Evolutionary conservation across 257 asterid species (phyloP).

Genomic region (Forsythia viridissima): DNA sequence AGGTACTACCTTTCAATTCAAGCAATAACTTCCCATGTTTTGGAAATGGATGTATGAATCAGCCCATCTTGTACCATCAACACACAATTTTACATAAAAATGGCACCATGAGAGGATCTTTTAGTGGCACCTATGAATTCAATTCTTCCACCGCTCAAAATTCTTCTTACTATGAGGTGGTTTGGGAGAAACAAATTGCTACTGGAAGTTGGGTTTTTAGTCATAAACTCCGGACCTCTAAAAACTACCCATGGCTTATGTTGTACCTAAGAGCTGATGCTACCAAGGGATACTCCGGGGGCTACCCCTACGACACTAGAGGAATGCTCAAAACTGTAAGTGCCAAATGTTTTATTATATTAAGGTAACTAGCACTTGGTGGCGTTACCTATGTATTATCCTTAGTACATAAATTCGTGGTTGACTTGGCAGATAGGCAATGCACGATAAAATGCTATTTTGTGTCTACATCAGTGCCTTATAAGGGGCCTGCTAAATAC

Average conservation of each 20-base stretch:
- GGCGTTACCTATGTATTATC: too few species aligned
- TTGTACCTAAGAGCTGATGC: constrained; percentile 77
- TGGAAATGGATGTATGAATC: constrained; percentile 72
- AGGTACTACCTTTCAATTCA: constrained; percentile 47
- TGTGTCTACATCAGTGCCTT: too few species aligned
- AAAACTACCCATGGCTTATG: constrained; percentile 75
- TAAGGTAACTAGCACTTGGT: too few species aligned
- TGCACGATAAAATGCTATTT: not conserved
- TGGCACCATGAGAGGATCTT: constrained; percentile 49
- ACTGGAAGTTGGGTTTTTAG: constrained; percentile 61
- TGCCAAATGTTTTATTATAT: too few species aligned
- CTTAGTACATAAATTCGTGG: too few species aligned
- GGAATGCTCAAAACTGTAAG: constrained; percentile 47
- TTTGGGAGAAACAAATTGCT: constrained; percentile 65
- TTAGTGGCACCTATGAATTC: constrained; percentile 56
- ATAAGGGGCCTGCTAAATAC: too few species aligned
- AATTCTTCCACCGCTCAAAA: not conserved
- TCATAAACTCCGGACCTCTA: constrained; percentile 61
- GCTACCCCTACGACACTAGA: constrained; percentile 72
- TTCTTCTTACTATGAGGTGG: constrained; percentile 53
- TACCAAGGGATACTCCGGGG: constrained; percentile 68
- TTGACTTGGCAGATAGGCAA: not conserved
- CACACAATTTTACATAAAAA: constrained; percentile 35
- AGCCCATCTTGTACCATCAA: constrained; percentile 46
- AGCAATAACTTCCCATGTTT: constrained; percentile 60